These are phyloP conservation scores for Allodekkera sacchari DNA, from an alignment of 805 yeast genomes.

Conservation along the genomic window DNA sequence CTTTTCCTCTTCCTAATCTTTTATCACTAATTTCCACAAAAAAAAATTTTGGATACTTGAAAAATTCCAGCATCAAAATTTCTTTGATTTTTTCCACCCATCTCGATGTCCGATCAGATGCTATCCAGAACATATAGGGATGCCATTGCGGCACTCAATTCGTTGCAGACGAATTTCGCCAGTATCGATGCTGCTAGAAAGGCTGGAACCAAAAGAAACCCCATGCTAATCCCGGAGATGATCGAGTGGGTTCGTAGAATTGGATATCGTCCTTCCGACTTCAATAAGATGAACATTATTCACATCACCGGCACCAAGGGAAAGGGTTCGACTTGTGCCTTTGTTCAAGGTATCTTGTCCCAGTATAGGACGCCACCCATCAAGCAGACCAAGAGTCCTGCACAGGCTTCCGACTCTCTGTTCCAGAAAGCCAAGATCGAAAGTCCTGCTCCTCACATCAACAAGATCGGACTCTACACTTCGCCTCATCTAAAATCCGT, in stretches of 20 bases:
- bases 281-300: constrained; percentile 66
- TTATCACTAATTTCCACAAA: not conserved
- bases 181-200: constrained; percentile 75
- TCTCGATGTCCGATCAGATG: constrained; percentile 9
- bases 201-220: constrained; percentile 54
- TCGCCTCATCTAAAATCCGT: constrained; percentile 94
- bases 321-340: constrained; percentile 96
- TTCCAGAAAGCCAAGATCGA: constrained; percentile 2
- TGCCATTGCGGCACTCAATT: constrained; percentile 78
- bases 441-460: constrained; percentile 20
- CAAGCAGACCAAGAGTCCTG: not conserved
- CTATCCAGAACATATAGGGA: constrained; percentile 36
- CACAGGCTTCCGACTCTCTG: not conserved
- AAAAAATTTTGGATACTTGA: not conserved
- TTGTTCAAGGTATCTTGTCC: constrained; percentile 68
- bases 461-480: constrained; percentile 84
- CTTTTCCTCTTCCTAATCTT: not conserved
- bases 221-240: constrained; percentile 78
- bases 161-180: constrained; percentile 86
- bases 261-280: constrained; percentile 59
- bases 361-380: constrained; percentile 41
- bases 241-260: constrained; percentile 66
- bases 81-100: not conserved
- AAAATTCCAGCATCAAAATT: not conserved
- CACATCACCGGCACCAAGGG: constrained; percentile 99